phyloP scores from a whole-genome alignment of 495 filamentous ascomycete species.

The Xylaria flabelliformis region DNA sequence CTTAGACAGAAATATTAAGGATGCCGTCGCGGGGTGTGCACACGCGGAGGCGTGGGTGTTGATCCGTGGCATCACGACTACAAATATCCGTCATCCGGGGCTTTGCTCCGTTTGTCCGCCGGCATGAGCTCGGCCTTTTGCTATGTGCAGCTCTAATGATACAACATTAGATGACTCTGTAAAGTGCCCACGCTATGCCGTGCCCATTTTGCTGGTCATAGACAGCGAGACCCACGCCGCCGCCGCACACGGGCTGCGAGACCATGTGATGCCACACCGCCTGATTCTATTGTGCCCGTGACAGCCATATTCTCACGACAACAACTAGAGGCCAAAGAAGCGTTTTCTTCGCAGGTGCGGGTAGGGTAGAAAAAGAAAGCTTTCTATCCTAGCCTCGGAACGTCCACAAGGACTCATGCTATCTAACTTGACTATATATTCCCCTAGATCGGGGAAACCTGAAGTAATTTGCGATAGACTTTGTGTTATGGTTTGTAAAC shows the following conservation, averaged over 20 bases:
- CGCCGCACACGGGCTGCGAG: slow-evolving; percentile 43
- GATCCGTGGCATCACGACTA: slow-evolving; percentile 66
- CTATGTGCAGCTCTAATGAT: slow-evolving; percentile 57
- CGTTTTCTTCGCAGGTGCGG: slow-evolving; percentile 58
- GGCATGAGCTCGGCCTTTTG: slow-evolving; percentile 58
- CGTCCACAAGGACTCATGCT: slow-evolving; percentile 59
- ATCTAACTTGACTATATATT: slow-evolving; percentile 59
- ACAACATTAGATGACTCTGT: slow-evolving; percentile 63
- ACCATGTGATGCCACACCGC: slow-evolving; percentile 64
- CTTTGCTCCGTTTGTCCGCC: slow-evolving; percentile 48
- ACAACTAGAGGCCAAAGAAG: slow-evolving; percentile 63
- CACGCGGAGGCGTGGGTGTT: slow-evolving; percentile 42
- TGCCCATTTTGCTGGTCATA: slow-evolving; percentile 68
- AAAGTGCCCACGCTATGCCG: slow-evolving; percentile 64
- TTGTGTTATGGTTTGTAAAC: background rate
- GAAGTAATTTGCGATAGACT: slow-evolving; percentile 56
- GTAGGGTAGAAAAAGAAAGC: slow-evolving; percentile 58
- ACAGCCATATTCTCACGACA: slow-evolving; percentile 61
- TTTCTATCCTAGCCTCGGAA: slow-evolving; percentile 58
- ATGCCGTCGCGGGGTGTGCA: slow-evolving; percentile 59
- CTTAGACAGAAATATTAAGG: slow-evolving; percentile 47
- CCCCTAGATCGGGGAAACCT: slow-evolving; percentile 53
- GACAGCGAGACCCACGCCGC: slow-evolving; percentile 60
- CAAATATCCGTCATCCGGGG: slow-evolving; percentile 64
- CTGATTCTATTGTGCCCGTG: slow-evolving; percentile 51